Evolutionary conservation across 495 filamentous ascomycete species (phyloP).

Genomic region (Xylaria acuta): DNA sequence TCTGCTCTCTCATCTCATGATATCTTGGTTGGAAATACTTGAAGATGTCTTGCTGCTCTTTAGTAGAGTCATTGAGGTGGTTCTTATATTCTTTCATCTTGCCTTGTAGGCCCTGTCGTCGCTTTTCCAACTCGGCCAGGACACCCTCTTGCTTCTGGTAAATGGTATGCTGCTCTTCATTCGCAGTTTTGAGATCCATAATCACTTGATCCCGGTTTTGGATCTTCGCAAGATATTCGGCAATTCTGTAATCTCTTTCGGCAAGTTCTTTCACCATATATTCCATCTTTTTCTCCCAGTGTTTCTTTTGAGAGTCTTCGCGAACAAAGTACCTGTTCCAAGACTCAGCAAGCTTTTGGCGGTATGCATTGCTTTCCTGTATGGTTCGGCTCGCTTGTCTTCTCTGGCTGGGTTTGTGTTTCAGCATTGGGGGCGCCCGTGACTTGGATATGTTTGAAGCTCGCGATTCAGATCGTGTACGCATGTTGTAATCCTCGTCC

Average conservation of each 20-base stretch:
- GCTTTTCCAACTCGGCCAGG: conserved; percentile 30
- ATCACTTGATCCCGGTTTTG: conserved; percentile 34
- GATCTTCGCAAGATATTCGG: conserved; percentile 33
- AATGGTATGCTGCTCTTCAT: conserved; percentile 33
- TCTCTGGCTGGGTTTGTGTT: not conserved
- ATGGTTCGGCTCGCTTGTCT: conserved; percentile 19
- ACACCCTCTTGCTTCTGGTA: conserved; percentile 33
- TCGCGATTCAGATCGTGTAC: conserved; percentile 31
- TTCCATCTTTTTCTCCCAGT: conserved; percentile 35
- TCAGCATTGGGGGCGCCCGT: conserved; percentile 20
- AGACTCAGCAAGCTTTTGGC: conserved; percentile 29
- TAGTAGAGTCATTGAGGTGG: conserved; percentile 44
- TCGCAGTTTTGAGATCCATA: conserved; percentile 29
- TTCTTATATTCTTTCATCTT: conserved; percentile 40
- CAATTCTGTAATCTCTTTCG: conserved; percentile 29
- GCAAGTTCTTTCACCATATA: conserved; percentile 34
- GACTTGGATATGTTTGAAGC: conserved; percentile 36
- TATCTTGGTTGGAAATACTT: conserved; percentile 38
- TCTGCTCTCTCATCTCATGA: conserved; percentile 33
- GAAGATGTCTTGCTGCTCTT: conserved; percentile 50
- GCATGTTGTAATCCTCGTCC: conserved; percentile 9
- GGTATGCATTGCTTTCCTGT: conserved; percentile 26
- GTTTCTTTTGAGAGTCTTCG: conserved; percentile 31
- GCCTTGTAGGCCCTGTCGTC: conserved; percentile 35
- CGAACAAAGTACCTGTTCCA: conserved; percentile 33